Base-by-base conservation (phyloP, 2,329 filamentous ascomycete species). In the Colletotrichum spinosum region DNA sequence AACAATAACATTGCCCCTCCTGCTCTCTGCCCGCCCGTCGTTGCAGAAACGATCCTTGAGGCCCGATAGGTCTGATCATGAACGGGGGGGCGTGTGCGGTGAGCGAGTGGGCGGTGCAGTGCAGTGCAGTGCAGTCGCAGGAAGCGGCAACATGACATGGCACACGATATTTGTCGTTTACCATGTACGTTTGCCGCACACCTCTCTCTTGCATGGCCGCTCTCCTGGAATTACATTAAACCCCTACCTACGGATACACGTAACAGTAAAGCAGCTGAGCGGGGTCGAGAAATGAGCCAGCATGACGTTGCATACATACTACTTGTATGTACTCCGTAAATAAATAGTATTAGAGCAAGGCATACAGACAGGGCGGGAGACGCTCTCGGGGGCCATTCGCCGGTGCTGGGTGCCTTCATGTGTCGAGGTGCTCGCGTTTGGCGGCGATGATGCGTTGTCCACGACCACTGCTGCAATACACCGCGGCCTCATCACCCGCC, bases 361-460 rank as follows among this genome's bases (percentile, higher is more conserved):
- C 56, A 15, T 39, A 37, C 48, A 60, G 52, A 54, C 52, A 2
- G 41, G 9, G 7, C 46, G 6, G 52, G 34, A 48, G 54, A 56
- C 41, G 15, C 6, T 12, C 35, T 17, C 39, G 38, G 53, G n/a
- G 13, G 12, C 8, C n/a, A 17, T 56, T 38, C 54, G 54, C 48
- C 48, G 54, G 54, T 37, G 9, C 39, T 10, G 25, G 25, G 34
- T 39, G 53, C 8, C 25, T 8, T 34, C 34, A 45, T 12, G 42
- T 45, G 42, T 49, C 2, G 2, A 35, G 25, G 50, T 17, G 50
- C 37, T 41, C 41, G 51, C 39, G 38, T 55, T 35, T 41, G 44
- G 15, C 41, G 45, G 45, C 41, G 25, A 7, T 57, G 55, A 58
- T 58, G 55, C 38, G 55, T 51, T 58, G 46, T 42, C 55, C 45